Conservation (phyloP, 2,329 filamentous ascomycete genomes). For the Verticillium nubilum region DNA sequence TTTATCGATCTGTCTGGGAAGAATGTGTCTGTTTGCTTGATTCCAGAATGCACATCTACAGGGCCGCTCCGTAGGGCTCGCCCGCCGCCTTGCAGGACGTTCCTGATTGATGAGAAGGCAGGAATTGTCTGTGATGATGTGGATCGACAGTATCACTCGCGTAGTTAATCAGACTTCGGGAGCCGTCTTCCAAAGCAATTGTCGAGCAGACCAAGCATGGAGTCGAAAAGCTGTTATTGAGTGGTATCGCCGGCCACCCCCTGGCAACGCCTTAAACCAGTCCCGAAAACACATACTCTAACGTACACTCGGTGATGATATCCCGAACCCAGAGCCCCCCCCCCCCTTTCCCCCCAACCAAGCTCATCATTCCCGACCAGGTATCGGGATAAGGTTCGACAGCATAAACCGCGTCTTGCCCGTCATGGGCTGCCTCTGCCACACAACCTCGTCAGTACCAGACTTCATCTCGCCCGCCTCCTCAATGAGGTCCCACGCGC, state of each 20-base stretch:
- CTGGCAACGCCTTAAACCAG: neutral
- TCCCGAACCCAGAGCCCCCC: neutral
- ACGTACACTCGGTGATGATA: neutral
- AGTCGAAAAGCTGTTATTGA: neutral
- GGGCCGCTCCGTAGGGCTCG: no score
- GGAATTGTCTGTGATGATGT: no score
- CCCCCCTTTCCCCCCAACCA: no score
- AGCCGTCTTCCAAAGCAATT: no score
- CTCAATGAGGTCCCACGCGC: conserved; percentile 30
- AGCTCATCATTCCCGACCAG: neutral
- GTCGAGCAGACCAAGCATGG: no score
- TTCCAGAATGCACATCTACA: no score
- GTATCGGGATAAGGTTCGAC: conserved; percentile 14
- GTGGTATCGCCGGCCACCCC: neutral
- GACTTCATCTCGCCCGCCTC: conserved; percentile 27
- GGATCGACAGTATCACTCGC: no score
- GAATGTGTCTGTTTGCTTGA: no score
- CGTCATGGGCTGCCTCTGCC: conserved; percentile 29
- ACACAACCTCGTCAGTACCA: conserved; percentile 21
- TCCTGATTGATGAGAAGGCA: no score
- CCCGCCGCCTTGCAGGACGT: no score
- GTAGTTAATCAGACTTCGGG: no score
- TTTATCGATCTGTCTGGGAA: no score
- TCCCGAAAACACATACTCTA: neutral
- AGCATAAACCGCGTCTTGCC: conserved; percentile 22